Base-by-base conservation (phyloP, 257 asterid species). In the Rauvolfia tetraphylla region DNA sequence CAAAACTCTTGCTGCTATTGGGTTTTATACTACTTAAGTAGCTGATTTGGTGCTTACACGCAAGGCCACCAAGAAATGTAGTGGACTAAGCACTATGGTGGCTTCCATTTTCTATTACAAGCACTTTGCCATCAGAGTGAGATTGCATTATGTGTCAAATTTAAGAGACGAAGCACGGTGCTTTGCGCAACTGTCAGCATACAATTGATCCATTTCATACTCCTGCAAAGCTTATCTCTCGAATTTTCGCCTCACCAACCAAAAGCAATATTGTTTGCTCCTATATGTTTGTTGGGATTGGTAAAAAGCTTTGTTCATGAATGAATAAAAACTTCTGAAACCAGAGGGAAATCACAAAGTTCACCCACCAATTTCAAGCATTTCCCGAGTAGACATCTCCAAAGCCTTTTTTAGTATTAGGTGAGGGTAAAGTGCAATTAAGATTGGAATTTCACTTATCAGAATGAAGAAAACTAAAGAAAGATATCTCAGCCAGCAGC, bases 81-180 rank as follows among this genome's bases (percentile, higher is more conserved):
- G 86, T 85, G 91, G 89, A 68, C 27, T 17, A 57, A 84, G 85
- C 89, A 84, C 85, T 75, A 72, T 33, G 48, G 66, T n/a, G 46
- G 34, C 15, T 56, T 5, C 46, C 42, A 75, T 75, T 79, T 73
- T 75, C n/a, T 77, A 82, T 76, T 72, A 82, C 74, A 22, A 69
- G 72, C 83, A 81, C 84, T 72, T 68, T 6, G 39, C 13, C 33
- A 61, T 70, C 33, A 53, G 49, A 72, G 39, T 38, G 44, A 75
- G 36, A 3, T 7, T 68, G 62, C 27, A 54, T 42, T 56, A 31
- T 5, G 27, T 67, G 78, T 15, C 75, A 57, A 66, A 10, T 34
- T 31, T 53, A 69, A 73, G 78, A 54, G 73, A 23, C 15, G 38
- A 17, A 66, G 68, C 41, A 13, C 12, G 8, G 77, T 11, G 68